Base-by-base conservation (phyloP, 352 stramenopile species). In the Halophytophthora polymorphica region DNA sequence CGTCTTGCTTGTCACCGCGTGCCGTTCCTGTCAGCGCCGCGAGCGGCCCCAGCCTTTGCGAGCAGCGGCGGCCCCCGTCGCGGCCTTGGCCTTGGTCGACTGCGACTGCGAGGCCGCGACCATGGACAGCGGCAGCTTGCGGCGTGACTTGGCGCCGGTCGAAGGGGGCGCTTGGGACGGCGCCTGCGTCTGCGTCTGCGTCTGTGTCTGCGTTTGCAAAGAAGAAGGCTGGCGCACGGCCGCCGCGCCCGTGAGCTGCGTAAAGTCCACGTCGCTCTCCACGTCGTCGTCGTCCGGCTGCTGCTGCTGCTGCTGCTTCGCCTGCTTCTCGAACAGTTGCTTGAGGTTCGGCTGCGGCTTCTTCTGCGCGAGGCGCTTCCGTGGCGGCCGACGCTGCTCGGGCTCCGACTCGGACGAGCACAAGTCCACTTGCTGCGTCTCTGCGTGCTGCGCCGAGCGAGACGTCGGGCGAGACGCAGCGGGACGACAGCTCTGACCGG, bases 51-150 rank as follows among this genome's bases (percentile, higher is more conserved):
- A 90, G 13, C 73, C 67, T 69, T 87, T 86, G 7, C 75, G 75
- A 47, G 73, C 60, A 41, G 70, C 49, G 2, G 72, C 64, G 2
- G 57, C 45, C 22, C 58, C 35, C 21, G 45, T 36, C 31, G 51
- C 49, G 45, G 45, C 68, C 31, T 49, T 65, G 12, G 33, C 34
- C 40, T 56, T 55, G 54, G 66, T 59, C 39, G 55, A 73, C 23
- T 73, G 64, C 25, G 66, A 69, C 50, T 88, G 79, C 7, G 79
- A 90, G 7, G 64, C 57, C 38, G 70, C 53, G 0, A 80, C 40
- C 80, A 89, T 88, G 12, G 80, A 91, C 60, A 91, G 36, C 23
- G 80, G 80, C 31, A 91, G 50, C 48, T 86, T 91, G 43, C 80
- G 75, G 4, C 81, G 71, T 39, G 79, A 82, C 13, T 18, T 25